Base-by-base conservation (phyloP, 2,329 filamentous ascomycete species). In the Harringtonia aguacate region DNA sequence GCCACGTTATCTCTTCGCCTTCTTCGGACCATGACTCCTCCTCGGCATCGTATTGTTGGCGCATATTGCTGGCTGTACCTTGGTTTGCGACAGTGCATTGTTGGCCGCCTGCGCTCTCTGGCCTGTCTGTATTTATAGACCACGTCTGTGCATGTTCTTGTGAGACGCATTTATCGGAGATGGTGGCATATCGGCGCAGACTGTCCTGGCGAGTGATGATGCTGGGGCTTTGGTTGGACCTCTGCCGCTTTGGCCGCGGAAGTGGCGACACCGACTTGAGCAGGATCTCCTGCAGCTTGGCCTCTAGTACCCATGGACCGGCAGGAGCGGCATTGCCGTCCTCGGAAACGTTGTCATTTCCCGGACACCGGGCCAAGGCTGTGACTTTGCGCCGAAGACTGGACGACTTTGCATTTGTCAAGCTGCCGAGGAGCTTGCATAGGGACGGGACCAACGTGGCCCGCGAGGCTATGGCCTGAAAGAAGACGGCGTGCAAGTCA, bases 381-480 rank as follows among this genome's bases (percentile, higher is more conserved):
- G 42, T 38, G 3, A 31, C 40, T 18, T 49, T 55, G 4, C 40
- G 39, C 9, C 47, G 44, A 20, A 53, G 24, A 3, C 45, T 42
- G 2, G 49, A 24, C 3, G 50, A 46, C 33, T 51, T 46, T 10
- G 48, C 51, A 22, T 44, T 20, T 17, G 38, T 22, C 4, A 48
- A 42, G 20, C 47, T 40, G 4, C 44, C 41, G 15, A 55, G 28
- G 4, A 46, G 34, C 4, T 34, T 24, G 35, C 46, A 35, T 8
- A 54, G 45, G 3, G 45, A 20, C 2, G 51, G 48, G 1, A 52
- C 12, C 38, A 40, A 45, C 0, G 28, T 24, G 1, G 45, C 44
- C 3, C 43, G 46, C 1, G 42, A 21, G 1, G 49, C 41, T 2
- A 51, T 34, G 2, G 21, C 36, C 49, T 51, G 6, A 20, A 6